Percentiles rank a stretch among this genome's conserved stretches.
Evolutionary conservation across 2,329 filamentous ascomycete genomes (phyloP).

Genomic region (Aureobasidium sp.): DNA sequence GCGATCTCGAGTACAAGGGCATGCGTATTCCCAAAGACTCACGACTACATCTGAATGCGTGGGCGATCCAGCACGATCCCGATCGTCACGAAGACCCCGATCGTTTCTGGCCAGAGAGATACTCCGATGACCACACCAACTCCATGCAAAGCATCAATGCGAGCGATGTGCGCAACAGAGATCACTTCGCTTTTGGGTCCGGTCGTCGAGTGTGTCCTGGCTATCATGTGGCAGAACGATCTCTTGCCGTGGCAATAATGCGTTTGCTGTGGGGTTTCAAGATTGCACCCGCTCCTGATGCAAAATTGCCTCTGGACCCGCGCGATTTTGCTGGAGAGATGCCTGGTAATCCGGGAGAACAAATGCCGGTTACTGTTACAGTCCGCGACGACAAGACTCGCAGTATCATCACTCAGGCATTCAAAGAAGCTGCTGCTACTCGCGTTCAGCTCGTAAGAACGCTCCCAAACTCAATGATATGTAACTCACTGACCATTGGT

Average conservation of each 20-base stretch:
- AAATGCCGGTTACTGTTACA: background rate
- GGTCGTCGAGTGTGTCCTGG: constrained; percentile 30
- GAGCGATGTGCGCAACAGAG: constrained; percentile 26
- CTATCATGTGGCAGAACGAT: constrained; percentile 30
- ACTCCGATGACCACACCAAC: constrained; percentile 18
- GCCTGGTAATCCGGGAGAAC: constrained; percentile 2
- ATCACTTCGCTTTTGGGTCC: constrained; percentile 31
- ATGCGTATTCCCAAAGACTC: constrained; percentile 31
- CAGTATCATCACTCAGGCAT: background rate
- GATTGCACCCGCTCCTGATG: constrained; percentile 14
- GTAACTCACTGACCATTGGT: background rate
- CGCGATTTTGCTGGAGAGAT: background rate
- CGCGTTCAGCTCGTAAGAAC: background rate
- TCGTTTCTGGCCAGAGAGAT: constrained; percentile 24
- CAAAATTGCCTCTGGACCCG: background rate
- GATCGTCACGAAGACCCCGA: constrained; percentile 23
- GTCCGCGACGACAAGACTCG: background rate
- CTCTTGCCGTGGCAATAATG: constrained; percentile 29
- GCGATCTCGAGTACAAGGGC: constrained; percentile 31
- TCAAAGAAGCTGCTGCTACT: background rate
- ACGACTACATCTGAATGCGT: constrained; percentile 26
- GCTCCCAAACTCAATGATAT: background rate
- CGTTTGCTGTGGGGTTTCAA: constrained; percentile 30
- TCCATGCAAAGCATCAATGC: constrained; percentile 27
- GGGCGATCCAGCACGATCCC: constrained; percentile 27